Percentiles rank a stretch among this genome's conserved stretches.
These are phyloP conservation scores for Bryoerythrophyllum caledonicum DNA, from an alignment of 225 moss, liverwort and hornwort genomes.

Conservation along the genomic window DNA sequence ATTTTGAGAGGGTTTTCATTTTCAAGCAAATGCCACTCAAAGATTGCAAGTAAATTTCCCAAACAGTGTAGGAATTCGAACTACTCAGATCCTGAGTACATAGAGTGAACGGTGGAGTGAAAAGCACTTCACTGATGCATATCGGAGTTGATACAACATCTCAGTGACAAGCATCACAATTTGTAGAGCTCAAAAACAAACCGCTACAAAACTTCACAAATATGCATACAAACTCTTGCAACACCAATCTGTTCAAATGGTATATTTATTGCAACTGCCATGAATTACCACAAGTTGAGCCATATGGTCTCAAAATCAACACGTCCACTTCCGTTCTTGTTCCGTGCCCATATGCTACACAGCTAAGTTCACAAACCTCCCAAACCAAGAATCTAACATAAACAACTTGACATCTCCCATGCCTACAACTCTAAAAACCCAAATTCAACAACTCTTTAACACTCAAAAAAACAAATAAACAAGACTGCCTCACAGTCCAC, in stretches of 20 bases:
- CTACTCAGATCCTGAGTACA: too few relatives aligned
- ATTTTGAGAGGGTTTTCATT: too few relatives aligned
- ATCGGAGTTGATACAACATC: too few relatives aligned
- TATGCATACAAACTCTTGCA: background rate
- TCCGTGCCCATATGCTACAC: background rate
- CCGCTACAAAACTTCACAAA: constrained; percentile 5
- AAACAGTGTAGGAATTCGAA: too few relatives aligned
- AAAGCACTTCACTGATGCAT: too few relatives aligned
- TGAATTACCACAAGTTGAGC: constrained; percentile 7
- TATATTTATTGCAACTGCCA: constrained; percentile 20
- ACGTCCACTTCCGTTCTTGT: background rate
- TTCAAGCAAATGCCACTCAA: too few relatives aligned
- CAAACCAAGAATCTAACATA: constrained; percentile 14
- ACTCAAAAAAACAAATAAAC: constrained; percentile 7
- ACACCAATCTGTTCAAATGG: background rate
- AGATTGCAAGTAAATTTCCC: too few relatives aligned
- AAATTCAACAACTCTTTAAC: background rate
- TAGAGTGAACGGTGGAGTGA: too few relatives aligned
- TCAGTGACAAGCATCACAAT: background rate
- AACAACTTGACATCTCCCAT: constrained; percentile 7
- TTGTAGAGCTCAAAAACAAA: background rate
- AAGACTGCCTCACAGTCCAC: constrained; percentile 1
- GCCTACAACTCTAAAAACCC: constrained; percentile 5
- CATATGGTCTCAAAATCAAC: constrained; percentile 1
- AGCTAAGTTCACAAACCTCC: background rate